These are phyloP conservation scores for Leptomonas pyrrhocoris DNA, from an alignment of 208 protist species.

Conservation along the genomic window DNA sequence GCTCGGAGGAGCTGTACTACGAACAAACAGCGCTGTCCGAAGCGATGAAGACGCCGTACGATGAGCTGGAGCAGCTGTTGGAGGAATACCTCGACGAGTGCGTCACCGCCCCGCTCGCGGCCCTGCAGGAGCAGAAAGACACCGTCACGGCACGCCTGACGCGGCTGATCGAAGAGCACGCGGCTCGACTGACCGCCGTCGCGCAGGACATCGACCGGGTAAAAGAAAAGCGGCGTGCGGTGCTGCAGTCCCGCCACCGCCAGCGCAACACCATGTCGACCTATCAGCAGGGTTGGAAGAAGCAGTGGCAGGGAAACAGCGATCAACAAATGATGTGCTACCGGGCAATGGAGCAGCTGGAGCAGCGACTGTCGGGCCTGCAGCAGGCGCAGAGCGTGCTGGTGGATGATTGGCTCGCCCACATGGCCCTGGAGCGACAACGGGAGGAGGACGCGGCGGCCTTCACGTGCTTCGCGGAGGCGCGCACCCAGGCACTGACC, in stretches of 20 bases:
- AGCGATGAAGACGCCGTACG: conserved; percentile 59
- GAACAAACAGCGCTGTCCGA: conserved; percentile 71
- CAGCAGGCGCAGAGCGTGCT: conserved; percentile 51
- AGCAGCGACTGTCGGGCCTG: conserved; percentile 58
- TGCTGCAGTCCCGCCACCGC: conserved; percentile 33
- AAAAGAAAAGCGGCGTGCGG: conserved; percentile 28
- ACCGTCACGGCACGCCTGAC: conserved; percentile 27
- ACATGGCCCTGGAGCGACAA: conserved; percentile 51
- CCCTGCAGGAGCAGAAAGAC: conserved; percentile 34
- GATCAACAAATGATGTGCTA: conserved; percentile 68
- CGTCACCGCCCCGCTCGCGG: conserved; percentile 30
- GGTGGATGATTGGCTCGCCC: conserved; percentile 59
- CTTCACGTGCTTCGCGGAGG: conserved; percentile 62
- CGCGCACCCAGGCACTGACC: conserved; percentile 40
- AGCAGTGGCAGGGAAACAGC: conserved; percentile 60
- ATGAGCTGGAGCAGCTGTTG: conserved; percentile 57
- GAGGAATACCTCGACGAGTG: conserved; percentile 37
- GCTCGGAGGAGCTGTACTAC: conserved; percentile 82
- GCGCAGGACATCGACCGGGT: conserved; percentile 50
- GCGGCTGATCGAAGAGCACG: conserved; percentile 17
- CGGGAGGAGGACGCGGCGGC: conserved; percentile 51
- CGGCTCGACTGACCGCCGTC: conserved; percentile 17
- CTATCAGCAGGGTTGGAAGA: conserved; percentile 52
- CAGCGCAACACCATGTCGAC: conserved; percentile 40
- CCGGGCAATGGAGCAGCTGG: conserved; percentile 73